Conservation (phyloP, 495 filamentous ascomycete species). For the Penicillium coprophilum region DNA sequence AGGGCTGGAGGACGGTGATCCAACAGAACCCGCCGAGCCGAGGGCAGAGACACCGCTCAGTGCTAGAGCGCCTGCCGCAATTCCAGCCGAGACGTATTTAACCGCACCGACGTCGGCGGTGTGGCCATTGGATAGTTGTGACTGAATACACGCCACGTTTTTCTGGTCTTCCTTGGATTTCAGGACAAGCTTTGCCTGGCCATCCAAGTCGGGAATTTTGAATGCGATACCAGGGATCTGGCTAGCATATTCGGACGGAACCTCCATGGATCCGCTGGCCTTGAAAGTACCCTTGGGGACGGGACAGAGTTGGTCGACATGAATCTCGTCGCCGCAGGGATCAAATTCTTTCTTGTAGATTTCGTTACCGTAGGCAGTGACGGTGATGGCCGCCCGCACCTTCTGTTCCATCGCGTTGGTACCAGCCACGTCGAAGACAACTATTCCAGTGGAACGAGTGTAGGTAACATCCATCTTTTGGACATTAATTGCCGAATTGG, state of each 20-base stretch:
- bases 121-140: constrained; percentile 83
- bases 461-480: constrained; percentile 75
- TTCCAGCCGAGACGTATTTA: constrained; percentile 78
- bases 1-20: constrained; percentile 70
- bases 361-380: constrained; percentile 82
- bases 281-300: constrained; percentile 74
- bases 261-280: constrained; percentile 64
- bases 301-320: constrained; percentile 76
- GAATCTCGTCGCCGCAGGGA: constrained; percentile 67
- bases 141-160: constrained; percentile 80
- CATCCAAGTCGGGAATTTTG: constrained; percentile 84
- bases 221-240: constrained; percentile 91
- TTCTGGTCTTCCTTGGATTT: constrained; percentile 56
- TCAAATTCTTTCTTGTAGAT: constrained; percentile 81
- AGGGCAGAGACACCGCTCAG: constrained; percentile 72
- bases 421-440: constrained; percentile 83
- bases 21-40: constrained; percentile 61
- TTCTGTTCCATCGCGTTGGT: constrained; percentile 72
- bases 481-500: constrained; percentile 65
- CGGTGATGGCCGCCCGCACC: constrained; percentile 73
- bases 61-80: constrained; percentile 82
- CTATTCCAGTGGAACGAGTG: constrained; percentile 64
- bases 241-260: constrained; percentile 67
- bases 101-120: constrained; percentile 71
- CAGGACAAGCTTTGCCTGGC: constrained; percentile 76